Base-by-base conservation (phyloP, 257 asterid genomes). In the Nicotiana undulata region DNA sequence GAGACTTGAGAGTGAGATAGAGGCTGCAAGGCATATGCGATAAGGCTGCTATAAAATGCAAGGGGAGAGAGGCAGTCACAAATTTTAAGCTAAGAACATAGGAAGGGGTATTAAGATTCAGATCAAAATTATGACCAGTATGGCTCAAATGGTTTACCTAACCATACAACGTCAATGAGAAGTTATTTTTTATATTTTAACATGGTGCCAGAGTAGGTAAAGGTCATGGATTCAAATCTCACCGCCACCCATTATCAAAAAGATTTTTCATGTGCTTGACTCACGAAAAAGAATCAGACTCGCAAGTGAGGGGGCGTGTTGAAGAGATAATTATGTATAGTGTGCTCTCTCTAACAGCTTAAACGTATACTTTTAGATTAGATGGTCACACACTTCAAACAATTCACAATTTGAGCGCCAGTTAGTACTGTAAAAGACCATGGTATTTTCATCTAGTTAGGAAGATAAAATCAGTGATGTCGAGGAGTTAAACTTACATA, bases 11-110 rank as follows among this genome's bases (percentile, higher is more conserved):
- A 89, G 85, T 83, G 98, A 94, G 89, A 87, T 91, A 52, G 98
- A 94, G 80, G 97, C 98, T 85, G 98, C 98, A 79, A 94, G 98
- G 98, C 97, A 34, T 94, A 94, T 84, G 80, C n/a, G 97, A 94
- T 82, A 91, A 87, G 88, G 97, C 98, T 78, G 97, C 98, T 79
- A 89, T 94, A 70, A 91, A 87, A 86, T 88, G 92, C 89, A 91
- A 85, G 32, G 98, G 98, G 80, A 88, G 88, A 86, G 98, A 91
- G 75, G 98, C 98, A 53, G 93, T 94, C 84, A 94, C 98, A 75
- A 94, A 93, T 84, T 94, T 94, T 80, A 93, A 89, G 63, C 84
- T 88, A 34, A 92, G 91, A 89, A 37, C 87, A 26, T 94, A 94
- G 34, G 91, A 89, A 77, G 91, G 76, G 63, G 93, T 56, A 77